phyloP scores from a whole-genome alignment of 768 basidiomycete genomes.

The Trichaptum fuscoviolaceum region DNA sequence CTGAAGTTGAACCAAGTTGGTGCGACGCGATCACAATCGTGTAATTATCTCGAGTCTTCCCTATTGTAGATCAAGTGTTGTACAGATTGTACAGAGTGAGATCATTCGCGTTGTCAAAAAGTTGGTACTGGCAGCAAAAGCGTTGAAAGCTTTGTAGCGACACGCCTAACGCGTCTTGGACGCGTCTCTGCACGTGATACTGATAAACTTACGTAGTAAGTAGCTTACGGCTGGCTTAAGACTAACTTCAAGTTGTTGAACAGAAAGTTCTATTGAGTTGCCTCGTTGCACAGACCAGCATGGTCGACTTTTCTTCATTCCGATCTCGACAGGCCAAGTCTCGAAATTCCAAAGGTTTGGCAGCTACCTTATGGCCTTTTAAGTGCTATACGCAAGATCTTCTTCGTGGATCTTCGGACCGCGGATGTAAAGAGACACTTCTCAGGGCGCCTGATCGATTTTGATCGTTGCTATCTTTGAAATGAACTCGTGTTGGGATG shows the following conservation, averaged over 20 bases:
- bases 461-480: conserved; percentile 1
- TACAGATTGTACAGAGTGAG: neutral
- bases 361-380: neutral
- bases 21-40: too few relatives aligned
- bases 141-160: neutral
- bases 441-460: neutral
- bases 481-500: neutral
- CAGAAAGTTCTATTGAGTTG: too few relatives aligned
- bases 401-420: neutral
- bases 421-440: neutral
- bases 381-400: neutral
- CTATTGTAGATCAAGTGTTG: neutral
- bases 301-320: neutral
- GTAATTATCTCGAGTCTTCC: too few relatives aligned
- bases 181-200: neutral
- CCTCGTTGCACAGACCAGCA: neutral
- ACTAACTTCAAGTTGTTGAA: too few relatives aligned
- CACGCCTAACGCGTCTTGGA: neutral
- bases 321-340: neutral
- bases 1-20: neutral
- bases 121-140: neutral
- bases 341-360: neutral
- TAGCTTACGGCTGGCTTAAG: neutral
- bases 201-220: too few relatives aligned
- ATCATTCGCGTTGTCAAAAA: neutral